Evolutionary conservation across 129 eudicot genomes (phyloP), one percentile per base, ranked within the genome.

Genomic region (Flaveria ramosissima): DNA sequence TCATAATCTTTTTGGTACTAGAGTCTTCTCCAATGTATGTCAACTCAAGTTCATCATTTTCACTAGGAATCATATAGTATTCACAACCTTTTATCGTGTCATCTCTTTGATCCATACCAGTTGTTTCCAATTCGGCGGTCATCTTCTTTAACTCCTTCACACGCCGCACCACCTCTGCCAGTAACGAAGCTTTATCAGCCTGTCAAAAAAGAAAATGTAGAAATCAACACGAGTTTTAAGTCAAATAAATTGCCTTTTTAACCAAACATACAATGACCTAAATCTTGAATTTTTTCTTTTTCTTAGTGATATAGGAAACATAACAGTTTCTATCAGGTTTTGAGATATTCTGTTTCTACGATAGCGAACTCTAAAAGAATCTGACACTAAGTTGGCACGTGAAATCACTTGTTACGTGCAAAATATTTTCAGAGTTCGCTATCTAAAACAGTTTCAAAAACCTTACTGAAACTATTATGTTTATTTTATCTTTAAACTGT

Each of bases 161-260:
- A 6, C 78, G 85, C 51, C 92, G 83, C 55, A 93, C 98, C 43
- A 87, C 98, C 75, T 93, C 98, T 15, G 89, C 92, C 59, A 93
- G 76, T 56, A 93, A 77, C 0, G 98, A 91, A 3, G 98, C 98
- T 81, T 93, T 93, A 87, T 93, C 98, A 13, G 98, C 82, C 98
- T 93, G 77, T 61, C 23, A 27, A 19, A 57, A 48, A 70, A 57
- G 10, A 43, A 27, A 26, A 42, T 1, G 59, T 77, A 32, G 52
- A 24, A 50, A 76, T 64, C 30, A 14, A 48, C 12, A 50, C 14
- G 15, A 59, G 65, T 21, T 59, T 23, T 10, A 21, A 12, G 23
- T 10, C 15, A 59, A 21, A 21, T 24, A 9, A 70, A 36, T 36
- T 36, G 7, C 7, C 7, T 36, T 6, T 36, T 6, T 5, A 36